phyloP scores from a whole-genome alignment of 2,329 filamentous ascomycete species.

The Pyrenophora teres region DNA sequence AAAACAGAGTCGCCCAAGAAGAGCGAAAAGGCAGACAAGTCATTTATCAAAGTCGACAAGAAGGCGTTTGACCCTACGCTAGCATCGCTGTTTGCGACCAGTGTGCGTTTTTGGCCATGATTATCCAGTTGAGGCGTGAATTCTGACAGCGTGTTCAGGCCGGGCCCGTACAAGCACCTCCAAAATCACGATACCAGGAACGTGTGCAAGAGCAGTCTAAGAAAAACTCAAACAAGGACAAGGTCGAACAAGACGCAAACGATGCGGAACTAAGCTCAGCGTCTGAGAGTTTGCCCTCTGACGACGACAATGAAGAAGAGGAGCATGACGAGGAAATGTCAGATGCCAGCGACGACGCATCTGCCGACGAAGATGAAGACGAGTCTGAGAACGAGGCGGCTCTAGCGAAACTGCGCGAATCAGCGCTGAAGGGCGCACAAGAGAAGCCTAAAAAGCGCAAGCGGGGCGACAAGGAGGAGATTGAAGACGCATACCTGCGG shows the following conservation, averaged over 20 bases:
- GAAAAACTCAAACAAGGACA: constrained; percentile 53
- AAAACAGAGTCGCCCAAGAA: constrained; percentile 18
- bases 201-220: constrained; percentile 23
- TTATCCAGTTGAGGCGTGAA: background rate
- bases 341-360: constrained; percentile 21
- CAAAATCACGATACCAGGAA: constrained; percentile 47
- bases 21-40: constrained; percentile 17
- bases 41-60: constrained; percentile 36
- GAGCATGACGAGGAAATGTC: constrained; percentile 40
- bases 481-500: constrained; percentile 72
- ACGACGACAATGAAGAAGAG: constrained; percentile 27
- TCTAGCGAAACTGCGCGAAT: constrained; percentile 33
- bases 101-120: constrained; percentile 35
- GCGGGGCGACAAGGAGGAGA: constrained; percentile 65
- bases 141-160: constrained; percentile 32
- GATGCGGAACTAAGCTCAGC: constrained; percentile 26
- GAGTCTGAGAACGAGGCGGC: constrained; percentile 31
- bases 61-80: constrained; percentile 51
- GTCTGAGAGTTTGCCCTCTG: constrained; percentile 13
- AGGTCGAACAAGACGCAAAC: constrained; percentile 55
- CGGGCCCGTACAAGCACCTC: constrained; percentile 46
- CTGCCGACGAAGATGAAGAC: background rate
- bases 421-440: constrained; percentile 34
- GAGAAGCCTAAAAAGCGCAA: constrained; percentile 48
- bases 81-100: constrained; percentile 55